phyloP scores from a whole-genome alignment of 2,329 filamentous ascomycete genomes.

The Didymella segeticola region DNA sequence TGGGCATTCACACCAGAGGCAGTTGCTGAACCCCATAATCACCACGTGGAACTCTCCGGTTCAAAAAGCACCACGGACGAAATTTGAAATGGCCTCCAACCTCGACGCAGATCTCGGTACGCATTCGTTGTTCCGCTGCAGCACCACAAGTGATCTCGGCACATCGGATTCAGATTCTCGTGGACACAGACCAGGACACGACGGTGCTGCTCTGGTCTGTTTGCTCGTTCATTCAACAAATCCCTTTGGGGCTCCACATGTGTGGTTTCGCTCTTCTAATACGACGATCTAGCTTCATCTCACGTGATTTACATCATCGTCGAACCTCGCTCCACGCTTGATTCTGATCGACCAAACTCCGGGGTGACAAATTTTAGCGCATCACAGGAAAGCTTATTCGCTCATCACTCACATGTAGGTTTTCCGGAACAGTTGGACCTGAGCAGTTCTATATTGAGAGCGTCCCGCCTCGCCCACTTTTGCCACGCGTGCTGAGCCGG shows the following conservation, averaged over 20 bases:
- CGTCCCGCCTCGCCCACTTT: slow-evolving; percentile 5
- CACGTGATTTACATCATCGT: slow-evolving; percentile 17
- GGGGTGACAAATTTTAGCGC: slow-evolving; percentile 11
- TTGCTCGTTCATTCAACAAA: neutral
- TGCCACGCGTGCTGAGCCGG: slow-evolving; percentile 5
- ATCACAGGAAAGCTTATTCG: slow-evolving; percentile 1
- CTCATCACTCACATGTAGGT: slow-evolving; percentile 9
- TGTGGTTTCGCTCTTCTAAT: neutral
- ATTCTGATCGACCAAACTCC: slow-evolving; percentile 8
- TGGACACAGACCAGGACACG: neutral
- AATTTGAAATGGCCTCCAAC: neutral
- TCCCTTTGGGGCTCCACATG: neutral
- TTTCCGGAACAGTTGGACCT: slow-evolving; percentile 1
- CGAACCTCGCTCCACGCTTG: neutral
- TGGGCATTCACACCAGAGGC: too few relatives aligned
- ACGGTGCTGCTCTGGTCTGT: neutral
- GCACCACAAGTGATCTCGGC: slow-evolving; percentile 4
- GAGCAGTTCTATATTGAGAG: slow-evolving; percentile 2
- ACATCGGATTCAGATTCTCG: slow-evolving; percentile 1
- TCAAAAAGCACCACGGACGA: neutral
- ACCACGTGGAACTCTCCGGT: too few relatives aligned
- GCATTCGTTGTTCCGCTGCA: neutral
- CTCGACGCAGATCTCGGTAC: neutral
- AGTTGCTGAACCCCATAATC: too few relatives aligned
- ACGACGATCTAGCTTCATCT: neutral